These are phyloP conservation scores for Brettanomyces naardenensis DNA, from an alignment of 805 yeast species.

Conservation along the genomic window DNA sequence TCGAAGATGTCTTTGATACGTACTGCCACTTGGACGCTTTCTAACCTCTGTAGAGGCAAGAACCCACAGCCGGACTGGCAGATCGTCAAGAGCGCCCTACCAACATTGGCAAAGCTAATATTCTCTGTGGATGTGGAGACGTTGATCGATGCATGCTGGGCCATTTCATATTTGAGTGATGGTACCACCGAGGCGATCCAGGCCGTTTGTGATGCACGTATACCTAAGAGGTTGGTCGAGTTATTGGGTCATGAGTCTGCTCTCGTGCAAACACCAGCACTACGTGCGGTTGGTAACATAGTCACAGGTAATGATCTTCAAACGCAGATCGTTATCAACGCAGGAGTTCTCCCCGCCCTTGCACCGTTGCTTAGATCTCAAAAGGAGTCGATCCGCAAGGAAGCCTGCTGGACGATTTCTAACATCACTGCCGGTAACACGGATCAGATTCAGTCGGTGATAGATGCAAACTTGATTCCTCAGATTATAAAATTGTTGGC, in stretches of 20 bases:
- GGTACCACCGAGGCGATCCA: conserved; percentile 91
- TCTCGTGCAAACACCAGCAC: conserved; percentile 90
- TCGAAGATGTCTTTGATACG: conserved; percentile 85
- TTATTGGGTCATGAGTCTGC: conserved; percentile 77
- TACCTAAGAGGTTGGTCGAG: conserved; percentile 91
- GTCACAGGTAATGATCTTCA: conserved; percentile 96
- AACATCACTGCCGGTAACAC: conserved; percentile 97
- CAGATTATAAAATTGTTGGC: conserved; percentile 71
- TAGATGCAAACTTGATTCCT: conserved; percentile 89
- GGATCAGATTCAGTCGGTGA: conserved; percentile 94
- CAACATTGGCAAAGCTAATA: conserved; percentile 84
- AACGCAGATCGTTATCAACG: conserved; percentile 90
- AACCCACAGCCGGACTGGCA: conserved; percentile 95
- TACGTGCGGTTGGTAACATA: conserved; percentile 95
- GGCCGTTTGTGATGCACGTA: conserved; percentile 93
- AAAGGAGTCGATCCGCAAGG: conserved; percentile 90
- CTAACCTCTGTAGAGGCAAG: conserved; percentile 94
- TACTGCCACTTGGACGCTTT: conserved; percentile 97
- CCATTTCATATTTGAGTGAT: conserved; percentile 88
- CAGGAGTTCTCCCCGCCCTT: conserved; percentile 84
- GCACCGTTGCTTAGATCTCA: conserved; percentile 72
- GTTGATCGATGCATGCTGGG: conserved; percentile 97
- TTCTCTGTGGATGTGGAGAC: conserved; percentile 91
- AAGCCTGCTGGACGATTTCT: conserved; percentile 98
- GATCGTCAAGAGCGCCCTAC: conserved; percentile 77